Evolutionary conservation across 345 rosid genomes (phyloP).

Genomic region (Hibiscus syriacus): DNA sequence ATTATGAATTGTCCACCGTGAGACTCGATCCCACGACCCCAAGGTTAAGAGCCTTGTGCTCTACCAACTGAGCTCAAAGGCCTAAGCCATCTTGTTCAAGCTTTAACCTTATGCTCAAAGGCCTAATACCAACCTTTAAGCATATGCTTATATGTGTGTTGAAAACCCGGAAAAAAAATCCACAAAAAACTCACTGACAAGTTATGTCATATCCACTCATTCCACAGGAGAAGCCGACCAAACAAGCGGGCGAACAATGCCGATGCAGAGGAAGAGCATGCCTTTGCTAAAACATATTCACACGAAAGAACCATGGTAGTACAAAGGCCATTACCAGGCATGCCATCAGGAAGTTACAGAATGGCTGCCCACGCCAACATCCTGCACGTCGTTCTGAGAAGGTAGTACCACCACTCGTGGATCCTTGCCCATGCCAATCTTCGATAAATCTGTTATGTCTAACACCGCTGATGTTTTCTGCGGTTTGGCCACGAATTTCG

Average conservation of each 20-base stretch:
- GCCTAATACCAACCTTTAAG: not conserved
- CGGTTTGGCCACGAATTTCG: constrained; percentile 62
- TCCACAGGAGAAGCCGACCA: not conserved
- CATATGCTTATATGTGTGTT: not conserved
- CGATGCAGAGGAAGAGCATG: constrained; percentile 2
- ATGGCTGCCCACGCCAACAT: constrained; percentile 63
- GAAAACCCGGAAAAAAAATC: not conserved
- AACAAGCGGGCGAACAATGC: not conserved
- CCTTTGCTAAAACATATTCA: constrained; percentile 37
- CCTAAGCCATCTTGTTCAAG: constrained; percentile 1
- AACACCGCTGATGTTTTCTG: constrained; percentile 38
- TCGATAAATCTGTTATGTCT: constrained; percentile 41
- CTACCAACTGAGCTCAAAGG: too few relatives aligned
- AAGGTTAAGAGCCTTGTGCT: too few relatives aligned
- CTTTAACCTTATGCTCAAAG: not conserved
- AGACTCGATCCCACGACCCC: too few relatives aligned
- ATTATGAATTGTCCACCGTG: too few relatives aligned
- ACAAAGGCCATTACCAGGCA: constrained; percentile 65
- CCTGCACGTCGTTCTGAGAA: constrained; percentile 22
- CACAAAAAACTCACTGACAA: not conserved
- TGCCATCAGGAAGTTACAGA: constrained; percentile 67
- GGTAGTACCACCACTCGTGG: constrained; percentile 1
- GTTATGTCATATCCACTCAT: not conserved
- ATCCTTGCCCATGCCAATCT: constrained; percentile 41
- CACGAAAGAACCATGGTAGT: constrained; percentile 66